phyloP scores from a whole-genome alignment of 257 asterid genomes.

The Nicotiana attenuata region DNA sequence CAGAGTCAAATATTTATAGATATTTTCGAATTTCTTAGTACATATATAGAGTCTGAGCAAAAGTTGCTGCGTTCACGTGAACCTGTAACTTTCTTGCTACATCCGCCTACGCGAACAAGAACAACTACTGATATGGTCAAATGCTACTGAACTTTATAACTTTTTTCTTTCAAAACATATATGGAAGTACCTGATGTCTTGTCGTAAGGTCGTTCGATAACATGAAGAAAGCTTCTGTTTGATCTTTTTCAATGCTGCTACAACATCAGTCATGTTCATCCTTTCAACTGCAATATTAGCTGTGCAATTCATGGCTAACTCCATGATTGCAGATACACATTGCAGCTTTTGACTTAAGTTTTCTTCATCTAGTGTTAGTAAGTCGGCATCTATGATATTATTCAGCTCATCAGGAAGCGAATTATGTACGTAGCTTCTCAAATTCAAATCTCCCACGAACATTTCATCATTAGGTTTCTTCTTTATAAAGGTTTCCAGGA shows the following conservation, averaged over 20 bases:
- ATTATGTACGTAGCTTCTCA: not conserved
- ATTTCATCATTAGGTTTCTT: no score
- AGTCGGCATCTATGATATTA: conserved; percentile 10
- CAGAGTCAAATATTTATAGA: no score
- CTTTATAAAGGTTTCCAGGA: no score
- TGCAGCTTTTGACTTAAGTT: not conserved
- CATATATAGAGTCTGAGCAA: no score
- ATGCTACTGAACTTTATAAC: not conserved
- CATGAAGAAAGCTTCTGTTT: not conserved
- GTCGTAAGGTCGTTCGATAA: not conserved
- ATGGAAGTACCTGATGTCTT: no score
- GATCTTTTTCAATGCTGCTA: conserved; percentile 9
- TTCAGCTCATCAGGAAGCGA: not conserved
- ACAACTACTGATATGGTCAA: not conserved
- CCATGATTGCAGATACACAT: not conserved
- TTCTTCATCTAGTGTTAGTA: not conserved
- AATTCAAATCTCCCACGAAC: not conserved
- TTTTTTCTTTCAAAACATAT: no score
- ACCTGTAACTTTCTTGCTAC: no score
- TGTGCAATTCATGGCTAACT: conserved; percentile 14
- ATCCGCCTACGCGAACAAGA: no score
- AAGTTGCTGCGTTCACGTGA: no score
- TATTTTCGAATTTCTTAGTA: no score
- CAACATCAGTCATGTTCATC: conserved; percentile 12
- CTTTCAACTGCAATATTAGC: not conserved